Evolutionary conservation across 139 green algal species (phyloP).

Genomic region (Trebouxia sp.): DNA sequence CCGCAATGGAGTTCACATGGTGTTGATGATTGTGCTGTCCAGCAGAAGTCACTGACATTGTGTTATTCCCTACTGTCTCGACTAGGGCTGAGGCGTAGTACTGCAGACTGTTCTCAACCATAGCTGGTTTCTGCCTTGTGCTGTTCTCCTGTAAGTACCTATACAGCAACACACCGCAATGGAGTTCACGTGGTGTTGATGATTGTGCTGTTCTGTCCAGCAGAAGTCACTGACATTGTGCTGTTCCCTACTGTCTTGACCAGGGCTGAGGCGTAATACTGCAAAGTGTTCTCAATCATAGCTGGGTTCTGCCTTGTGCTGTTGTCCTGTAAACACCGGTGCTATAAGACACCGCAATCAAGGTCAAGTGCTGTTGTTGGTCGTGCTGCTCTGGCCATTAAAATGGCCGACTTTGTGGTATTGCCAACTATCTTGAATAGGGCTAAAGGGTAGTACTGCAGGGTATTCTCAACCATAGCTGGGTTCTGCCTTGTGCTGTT

Average conservation of each 20-base stretch:
- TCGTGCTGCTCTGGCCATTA: slow-evolving; percentile 7
- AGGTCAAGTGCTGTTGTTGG: background rate
- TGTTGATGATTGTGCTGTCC: slow-evolving; percentile 7
- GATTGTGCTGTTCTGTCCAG: slow-evolving; percentile 15
- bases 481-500: background rate
- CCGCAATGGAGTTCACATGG: too few species aligned
- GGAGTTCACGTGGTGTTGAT: slow-evolving; percentile 6
- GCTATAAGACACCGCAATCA: too few species aligned
- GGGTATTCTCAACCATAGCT: background rate
- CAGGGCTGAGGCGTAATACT: background rate
- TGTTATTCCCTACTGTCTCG: background rate
- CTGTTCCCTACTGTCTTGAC: background rate
- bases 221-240: background rate
- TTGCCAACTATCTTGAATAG: background rate
- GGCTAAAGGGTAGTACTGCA: background rate
- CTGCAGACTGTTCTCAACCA: background rate
- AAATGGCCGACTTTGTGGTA: background rate
- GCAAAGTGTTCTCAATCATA: background rate
- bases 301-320: background rate
- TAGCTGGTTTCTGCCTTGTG: background rate
- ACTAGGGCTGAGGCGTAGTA: slow-evolving; percentile 2
- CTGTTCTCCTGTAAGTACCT: too few species aligned
- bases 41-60: background rate
- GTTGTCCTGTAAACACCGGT: too few species aligned
- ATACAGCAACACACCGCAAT: too few species aligned